Evolutionary conservation across 2,329 filamentous ascomycete species (phyloP).

Genomic region (Aspergillus ibericus): DNA sequence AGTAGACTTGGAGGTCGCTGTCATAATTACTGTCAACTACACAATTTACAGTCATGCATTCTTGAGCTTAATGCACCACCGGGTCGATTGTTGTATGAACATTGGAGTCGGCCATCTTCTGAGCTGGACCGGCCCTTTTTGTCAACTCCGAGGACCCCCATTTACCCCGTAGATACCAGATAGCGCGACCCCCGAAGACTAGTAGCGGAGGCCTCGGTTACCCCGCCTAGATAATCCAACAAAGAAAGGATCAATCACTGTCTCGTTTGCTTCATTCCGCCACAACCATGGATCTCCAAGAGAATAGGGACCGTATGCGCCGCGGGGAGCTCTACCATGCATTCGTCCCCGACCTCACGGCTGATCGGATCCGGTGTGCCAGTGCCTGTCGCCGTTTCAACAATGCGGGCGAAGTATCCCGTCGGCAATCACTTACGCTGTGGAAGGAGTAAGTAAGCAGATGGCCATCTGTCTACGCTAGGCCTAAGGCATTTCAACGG

Average conservation of each 20-base stretch:
- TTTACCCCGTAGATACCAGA: too few species aligned
- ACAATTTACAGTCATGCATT: too few species aligned
- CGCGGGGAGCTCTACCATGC: constrained; percentile 72
- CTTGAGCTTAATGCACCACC: too few species aligned
- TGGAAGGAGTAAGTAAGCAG: constrained; percentile 65
- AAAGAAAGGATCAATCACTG: too few species aligned
- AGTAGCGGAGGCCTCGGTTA: too few species aligned
- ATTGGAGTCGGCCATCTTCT: too few species aligned
- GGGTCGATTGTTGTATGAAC: too few species aligned
- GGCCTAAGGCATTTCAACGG: neutral
- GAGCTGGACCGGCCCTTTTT: too few species aligned
- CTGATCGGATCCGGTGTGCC: constrained; percentile 63
- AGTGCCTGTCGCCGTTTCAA: constrained; percentile 66
- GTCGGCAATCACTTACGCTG: constrained; percentile 64
- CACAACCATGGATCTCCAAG: constrained; percentile 6
- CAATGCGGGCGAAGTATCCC: constrained; percentile 57
- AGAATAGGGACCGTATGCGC: constrained; percentile 53
- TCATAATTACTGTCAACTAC: too few species aligned
- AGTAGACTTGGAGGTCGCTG: too few species aligned
- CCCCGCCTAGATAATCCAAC: neutral
- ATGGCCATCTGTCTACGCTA: too few species aligned
- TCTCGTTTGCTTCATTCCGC: neutral
- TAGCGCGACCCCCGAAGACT: too few species aligned
- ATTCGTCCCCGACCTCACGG: constrained; percentile 67
- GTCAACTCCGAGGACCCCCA: neutral